Evolutionary conservation across 1,139 yeast genomes (phyloP), one percentile per base, ranked within the genome.

Genomic region (Geotrichum bryndzae): DNA sequence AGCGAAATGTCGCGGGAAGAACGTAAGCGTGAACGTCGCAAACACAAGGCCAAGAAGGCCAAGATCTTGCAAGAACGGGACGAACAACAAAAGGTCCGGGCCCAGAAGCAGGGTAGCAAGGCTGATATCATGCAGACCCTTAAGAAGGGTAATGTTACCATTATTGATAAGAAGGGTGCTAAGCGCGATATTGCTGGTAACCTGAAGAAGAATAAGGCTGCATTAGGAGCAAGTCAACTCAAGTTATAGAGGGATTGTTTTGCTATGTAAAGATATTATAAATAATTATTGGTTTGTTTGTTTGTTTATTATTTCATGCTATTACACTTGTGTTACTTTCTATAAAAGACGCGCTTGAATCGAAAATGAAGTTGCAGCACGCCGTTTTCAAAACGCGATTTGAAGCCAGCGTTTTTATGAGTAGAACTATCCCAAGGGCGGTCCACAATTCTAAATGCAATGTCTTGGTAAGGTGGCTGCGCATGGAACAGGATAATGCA

Each of bases 1-100:
- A 87, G 85, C 59, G 99, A 94, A 75, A 80, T 94, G 76, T 81
- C 87, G 18, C 82, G 92, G 65, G 96, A 90, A 61, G 97, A 94
- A 65, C 89, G 90, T 73, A 91, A 87, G 70, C 84, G 96, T 72
- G 80, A 90, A 69, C 86, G 97, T 78, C 82, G 97, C 72, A 88
- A 96, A 27, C 84, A 82, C 70, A 92, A 91, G 83, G 85, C 96
- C 73, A 87, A 86, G 81, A 85, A 83, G 75, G 77, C 89, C 46
- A 86, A 85, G 72, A 80, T 78, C 51, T 79, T 77, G 71, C 75
- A 79, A 58, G 78, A 79, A 58, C 75, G 77, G 61, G 71, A 70
- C 54, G 75, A 74, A 63, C 68, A 70, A 35, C 73, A 75, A 61
- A 72, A 68, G 67, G 64, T 71, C 64, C 67, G 68, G 66, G 67